Evolutionary conservation across 2,329 filamentous ascomycete genomes (phyloP).

Genomic region (Acrocalymma vagum): DNA sequence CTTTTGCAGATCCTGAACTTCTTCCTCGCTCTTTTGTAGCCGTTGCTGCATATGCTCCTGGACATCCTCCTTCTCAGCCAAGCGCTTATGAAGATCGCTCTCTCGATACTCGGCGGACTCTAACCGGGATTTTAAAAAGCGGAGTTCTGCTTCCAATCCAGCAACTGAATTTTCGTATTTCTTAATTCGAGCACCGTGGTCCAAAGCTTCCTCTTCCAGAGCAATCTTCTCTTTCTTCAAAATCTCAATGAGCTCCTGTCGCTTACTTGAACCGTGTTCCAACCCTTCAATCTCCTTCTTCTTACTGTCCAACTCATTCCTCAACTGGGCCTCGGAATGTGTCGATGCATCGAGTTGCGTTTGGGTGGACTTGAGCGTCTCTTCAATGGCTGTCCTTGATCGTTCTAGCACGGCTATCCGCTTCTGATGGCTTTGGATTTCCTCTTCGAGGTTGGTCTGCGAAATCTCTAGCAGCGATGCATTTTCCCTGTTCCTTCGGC

Average conservation of each 20-base stretch:
- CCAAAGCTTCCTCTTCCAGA: constrained; percentile 28
- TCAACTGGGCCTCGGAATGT: constrained; percentile 27
- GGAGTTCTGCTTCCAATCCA: constrained; percentile 30
- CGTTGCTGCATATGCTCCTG: constrained; percentile 22
- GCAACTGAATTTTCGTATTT: constrained; percentile 30
- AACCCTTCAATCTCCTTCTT: constrained; percentile 34
- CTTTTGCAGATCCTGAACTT: constrained; percentile 30
- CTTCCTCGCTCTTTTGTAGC: constrained; percentile 30
- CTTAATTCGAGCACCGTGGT: constrained; percentile 22
- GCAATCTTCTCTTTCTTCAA: constrained; percentile 33
- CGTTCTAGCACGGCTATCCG: constrained; percentile 38
- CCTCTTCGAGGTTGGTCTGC: constrained; percentile 30
- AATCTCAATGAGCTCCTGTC: constrained; percentile 26
- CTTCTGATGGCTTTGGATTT: constrained; percentile 36
- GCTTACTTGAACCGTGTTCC: constrained; percentile 21
- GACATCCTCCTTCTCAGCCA: constrained; percentile 29
- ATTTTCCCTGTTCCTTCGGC: constrained; percentile 33
- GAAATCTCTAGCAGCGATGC: constrained; percentile 24
- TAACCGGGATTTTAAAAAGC: constrained; percentile 25
- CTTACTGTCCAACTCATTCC: constrained; percentile 33
- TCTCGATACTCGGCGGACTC: constrained; percentile 30
- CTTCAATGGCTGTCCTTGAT: constrained; percentile 30
- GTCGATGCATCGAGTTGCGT: constrained; percentile 26
- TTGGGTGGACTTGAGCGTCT: constrained; percentile 30
- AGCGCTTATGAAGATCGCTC: constrained; percentile 25